Conservation (phyloP, 176 grass and related monocot species). For the Aegilops bicornis region DNA sequence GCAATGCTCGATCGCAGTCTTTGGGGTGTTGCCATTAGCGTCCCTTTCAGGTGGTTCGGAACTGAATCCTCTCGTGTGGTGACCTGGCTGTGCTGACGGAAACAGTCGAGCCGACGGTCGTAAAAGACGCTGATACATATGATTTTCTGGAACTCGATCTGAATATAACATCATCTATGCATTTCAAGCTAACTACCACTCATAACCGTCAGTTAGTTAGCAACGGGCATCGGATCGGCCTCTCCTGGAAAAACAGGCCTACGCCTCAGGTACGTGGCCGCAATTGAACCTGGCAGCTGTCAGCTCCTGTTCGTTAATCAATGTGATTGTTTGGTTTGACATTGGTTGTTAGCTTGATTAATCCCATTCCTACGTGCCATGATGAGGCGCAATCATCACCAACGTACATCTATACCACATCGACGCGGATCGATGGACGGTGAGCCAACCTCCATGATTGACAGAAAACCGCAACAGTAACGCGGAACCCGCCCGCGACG, state of each 20-base stretch:
- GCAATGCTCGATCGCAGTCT: not conserved
- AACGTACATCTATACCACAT: not conserved
- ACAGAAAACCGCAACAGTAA: not conserved
- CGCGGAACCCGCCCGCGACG: not conserved
- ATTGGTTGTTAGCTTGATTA: not conserved
- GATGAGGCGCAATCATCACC: not conserved
- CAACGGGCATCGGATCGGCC: not conserved
- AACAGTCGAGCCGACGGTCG: conserved; percentile 3
- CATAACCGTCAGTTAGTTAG: conserved; percentile 22
- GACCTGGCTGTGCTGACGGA: conserved; percentile 11
- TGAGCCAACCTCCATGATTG: conserved; percentile 49
- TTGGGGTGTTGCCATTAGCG: not conserved
- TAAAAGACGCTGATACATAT: not conserved
- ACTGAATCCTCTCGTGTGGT: not conserved
- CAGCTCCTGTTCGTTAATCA: not conserved
- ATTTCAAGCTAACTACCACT: not conserved
- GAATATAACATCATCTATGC: no score
- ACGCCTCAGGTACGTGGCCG: not conserved
- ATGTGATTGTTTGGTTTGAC: not conserved
- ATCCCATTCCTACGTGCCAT: not conserved
- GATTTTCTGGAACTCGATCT: not conserved
- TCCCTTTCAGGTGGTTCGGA: conserved; percentile 6
- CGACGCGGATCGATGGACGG: conserved; percentile 40
- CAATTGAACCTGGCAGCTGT: not conserved
- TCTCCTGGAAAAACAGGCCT: not conserved